A percentile compares a stretch with the other conserved stretches of the same genome.
Conservation (phyloP, 177 flowering plant genomes). For the Vitis hybrid region DNA sequence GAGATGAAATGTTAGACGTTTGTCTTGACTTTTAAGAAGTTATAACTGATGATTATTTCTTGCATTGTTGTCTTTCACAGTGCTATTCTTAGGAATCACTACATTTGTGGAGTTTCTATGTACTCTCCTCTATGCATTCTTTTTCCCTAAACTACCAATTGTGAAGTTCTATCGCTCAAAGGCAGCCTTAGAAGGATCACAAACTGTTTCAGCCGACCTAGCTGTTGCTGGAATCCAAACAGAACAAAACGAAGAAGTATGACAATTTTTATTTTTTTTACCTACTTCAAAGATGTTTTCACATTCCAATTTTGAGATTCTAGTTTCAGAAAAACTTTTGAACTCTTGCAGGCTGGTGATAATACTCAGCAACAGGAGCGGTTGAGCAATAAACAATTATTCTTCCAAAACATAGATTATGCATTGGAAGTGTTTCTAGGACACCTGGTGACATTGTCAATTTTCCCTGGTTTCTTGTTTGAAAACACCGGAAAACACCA, state of each 20-base stretch:
- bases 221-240: constrained; percentile 67
- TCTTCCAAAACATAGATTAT: constrained; percentile 66
- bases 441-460: constrained; percentile 77
- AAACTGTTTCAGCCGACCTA: constrained; percentile 78
- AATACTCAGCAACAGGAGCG: constrained; percentile 32
- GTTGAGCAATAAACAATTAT: constrained; percentile 57
- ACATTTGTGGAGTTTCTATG: constrained; percentile 62
- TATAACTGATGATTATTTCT: not conserved
- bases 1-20: no score
- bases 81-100: constrained; percentile 58
- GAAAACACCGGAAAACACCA: constrained; percentile 81
- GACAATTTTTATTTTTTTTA: not conserved
- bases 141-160: constrained; percentile 77
- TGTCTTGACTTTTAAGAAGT: no score
- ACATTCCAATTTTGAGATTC: constrained; percentile 2
- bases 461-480: constrained; percentile 86
- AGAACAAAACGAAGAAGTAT: constrained; percentile 21
- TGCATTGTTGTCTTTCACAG: constrained; percentile 28
- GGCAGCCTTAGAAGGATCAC: constrained; percentile 85
- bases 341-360: constrained; percentile 33
- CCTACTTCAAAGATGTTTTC: not conserved
- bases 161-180: constrained; percentile 72
- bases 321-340: no score
- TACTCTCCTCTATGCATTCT: constrained; percentile 55
- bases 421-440: constrained; percentile 57